Evolutionary conservation across 345 rosid genomes (phyloP).

Genomic region (Salix koriyanagi): DNA sequence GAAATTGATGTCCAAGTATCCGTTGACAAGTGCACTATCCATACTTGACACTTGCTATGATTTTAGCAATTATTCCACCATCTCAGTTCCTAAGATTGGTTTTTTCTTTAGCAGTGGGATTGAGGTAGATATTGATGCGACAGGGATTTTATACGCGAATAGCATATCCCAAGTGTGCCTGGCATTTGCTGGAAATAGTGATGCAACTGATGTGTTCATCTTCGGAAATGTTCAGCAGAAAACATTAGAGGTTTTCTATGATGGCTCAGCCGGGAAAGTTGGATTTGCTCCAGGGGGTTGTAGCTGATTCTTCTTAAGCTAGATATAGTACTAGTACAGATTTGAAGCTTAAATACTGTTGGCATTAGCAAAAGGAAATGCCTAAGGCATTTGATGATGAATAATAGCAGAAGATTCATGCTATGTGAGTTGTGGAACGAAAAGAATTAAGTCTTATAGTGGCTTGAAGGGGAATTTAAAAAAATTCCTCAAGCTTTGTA

Average conservation of each 20-base stretch:
- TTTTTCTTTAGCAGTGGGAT: slow-evolving; percentile 45
- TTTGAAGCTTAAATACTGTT: no score
- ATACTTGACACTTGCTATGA: slow-evolving; percentile 84
- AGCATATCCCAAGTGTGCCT: slow-evolving; percentile 59
- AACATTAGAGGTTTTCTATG: slow-evolving; percentile 69
- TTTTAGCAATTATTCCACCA: slow-evolving; percentile 30
- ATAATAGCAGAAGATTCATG: no score
- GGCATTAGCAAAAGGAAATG: no score
- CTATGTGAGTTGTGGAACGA: no score
- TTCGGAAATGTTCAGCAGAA: slow-evolving; percentile 75
- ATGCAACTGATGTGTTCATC: slow-evolving; percentile 41
- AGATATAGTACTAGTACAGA: not conserved
- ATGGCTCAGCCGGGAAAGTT: slow-evolving; percentile 48
- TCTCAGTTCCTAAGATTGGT: slow-evolving; percentile 45
- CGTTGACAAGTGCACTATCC: slow-evolving; percentile 44
- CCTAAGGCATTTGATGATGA: no score
- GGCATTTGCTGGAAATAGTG: slow-evolving; percentile 69
- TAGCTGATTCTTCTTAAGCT: slow-evolving; percentile 17
- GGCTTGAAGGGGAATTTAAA: no score
- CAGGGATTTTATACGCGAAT: slow-evolving; percentile 44
- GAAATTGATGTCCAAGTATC: slow-evolving; percentile 52
- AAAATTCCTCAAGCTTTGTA: no score
- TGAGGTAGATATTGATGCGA: slow-evolving; percentile 37
- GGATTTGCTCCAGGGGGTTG: slow-evolving; percentile 70
- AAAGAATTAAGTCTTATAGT: no score